phyloP scores from a whole-genome alignment of 495 filamentous ascomycete genomes.

The Alectoria sarmentosa region DNA sequence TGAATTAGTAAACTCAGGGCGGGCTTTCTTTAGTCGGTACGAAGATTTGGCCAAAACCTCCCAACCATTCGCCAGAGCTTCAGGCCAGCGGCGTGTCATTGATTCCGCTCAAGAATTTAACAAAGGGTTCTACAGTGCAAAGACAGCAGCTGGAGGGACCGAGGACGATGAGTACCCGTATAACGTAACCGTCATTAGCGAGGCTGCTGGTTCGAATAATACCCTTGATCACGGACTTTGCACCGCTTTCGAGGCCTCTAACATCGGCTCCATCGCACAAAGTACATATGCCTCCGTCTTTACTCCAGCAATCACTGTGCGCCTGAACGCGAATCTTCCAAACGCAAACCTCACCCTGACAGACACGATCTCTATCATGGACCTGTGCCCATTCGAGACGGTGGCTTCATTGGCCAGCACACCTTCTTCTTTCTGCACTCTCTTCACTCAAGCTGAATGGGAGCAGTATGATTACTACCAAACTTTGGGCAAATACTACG shows the following conservation, averaged over 20 bases:
- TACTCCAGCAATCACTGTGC: conserved; percentile 49
- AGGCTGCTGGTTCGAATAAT: conserved; percentile 61
- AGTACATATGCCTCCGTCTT: conserved; percentile 49
- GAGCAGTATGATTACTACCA: conserved; percentile 67
- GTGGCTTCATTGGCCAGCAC: conserved; percentile 44
- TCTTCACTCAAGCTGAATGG: conserved; percentile 69
- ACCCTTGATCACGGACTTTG: conserved; percentile 70
- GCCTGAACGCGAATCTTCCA: conserved; percentile 55
- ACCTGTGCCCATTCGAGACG: conserved; percentile 76
- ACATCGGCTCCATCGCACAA: conserved; percentile 44
- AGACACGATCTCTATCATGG: conserved; percentile 69
- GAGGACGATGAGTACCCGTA: conserved; percentile 41
- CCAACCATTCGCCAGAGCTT: conserved; percentile 64
- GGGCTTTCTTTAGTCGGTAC: conserved; percentile 68
- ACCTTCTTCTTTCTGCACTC: conserved; percentile 52
- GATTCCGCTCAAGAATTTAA: conserved; percentile 66
- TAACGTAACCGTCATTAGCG: conserved; percentile 56
- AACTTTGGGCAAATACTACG: conserved; percentile 72
- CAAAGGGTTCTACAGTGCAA: conserved; percentile 59
- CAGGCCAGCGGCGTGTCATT: conserved; percentile 64
- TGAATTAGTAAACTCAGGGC: conserved; percentile 67
- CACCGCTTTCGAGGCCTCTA: conserved; percentile 48
- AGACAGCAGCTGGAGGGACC: conserved; percentile 36
- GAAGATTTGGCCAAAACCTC: conserved; percentile 42
- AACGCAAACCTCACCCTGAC: conserved; percentile 49